These are phyloP conservation scores for Dendrostoma leiphaemia DNA, from an alignment of 2,329 filamentous ascomycete species.

Conservation along the genomic window DNA sequence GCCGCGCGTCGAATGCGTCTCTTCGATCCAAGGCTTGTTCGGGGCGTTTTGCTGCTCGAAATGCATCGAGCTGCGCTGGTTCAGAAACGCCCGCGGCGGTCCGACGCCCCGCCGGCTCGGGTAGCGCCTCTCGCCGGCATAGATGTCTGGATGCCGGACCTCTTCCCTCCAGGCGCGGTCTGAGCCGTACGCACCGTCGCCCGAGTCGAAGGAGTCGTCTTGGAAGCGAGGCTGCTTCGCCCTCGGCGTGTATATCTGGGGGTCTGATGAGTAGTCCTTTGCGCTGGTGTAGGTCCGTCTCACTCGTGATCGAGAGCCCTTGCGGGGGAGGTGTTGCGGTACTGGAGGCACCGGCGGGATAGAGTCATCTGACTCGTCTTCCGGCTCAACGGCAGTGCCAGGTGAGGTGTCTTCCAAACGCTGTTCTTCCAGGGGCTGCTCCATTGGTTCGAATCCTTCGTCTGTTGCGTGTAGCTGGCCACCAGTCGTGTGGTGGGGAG, in stretches of 20 bases:
- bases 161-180: conserved; percentile 16
- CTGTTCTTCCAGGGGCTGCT: conserved; percentile 4
- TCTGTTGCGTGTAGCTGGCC: background rate
- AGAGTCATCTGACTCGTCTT: conserved; percentile 14
- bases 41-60: conserved; percentile 1
- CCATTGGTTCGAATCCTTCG: background rate
- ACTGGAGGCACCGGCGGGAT: conserved; percentile 3
- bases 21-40: conserved; percentile 8
- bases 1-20: background rate
- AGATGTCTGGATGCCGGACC: conserved; percentile 11
- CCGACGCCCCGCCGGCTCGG: background rate
- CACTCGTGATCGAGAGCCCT: conserved; percentile 6
- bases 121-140: conserved; percentile 6
- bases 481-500: background rate
- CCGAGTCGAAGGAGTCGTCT: conserved; percentile 1
- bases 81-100: conserved; percentile 10
- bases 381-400: conserved; percentile 1
- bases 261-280: conserved; percentile 9
- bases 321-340: conserved; percentile 1
- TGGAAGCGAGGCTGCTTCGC: conserved; percentile 8
- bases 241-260: conserved; percentile 3
- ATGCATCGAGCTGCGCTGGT: conserved; percentile 1
- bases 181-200: conserved; percentile 6
- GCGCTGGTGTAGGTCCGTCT: background rate
- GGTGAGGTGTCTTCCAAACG: conserved; percentile 1